Evolutionary conservation across 2,329 filamentous ascomycete species (phyloP), one percentile per base, ranked within the genome.

Genomic region (Botryotinia convoluta): DNA sequence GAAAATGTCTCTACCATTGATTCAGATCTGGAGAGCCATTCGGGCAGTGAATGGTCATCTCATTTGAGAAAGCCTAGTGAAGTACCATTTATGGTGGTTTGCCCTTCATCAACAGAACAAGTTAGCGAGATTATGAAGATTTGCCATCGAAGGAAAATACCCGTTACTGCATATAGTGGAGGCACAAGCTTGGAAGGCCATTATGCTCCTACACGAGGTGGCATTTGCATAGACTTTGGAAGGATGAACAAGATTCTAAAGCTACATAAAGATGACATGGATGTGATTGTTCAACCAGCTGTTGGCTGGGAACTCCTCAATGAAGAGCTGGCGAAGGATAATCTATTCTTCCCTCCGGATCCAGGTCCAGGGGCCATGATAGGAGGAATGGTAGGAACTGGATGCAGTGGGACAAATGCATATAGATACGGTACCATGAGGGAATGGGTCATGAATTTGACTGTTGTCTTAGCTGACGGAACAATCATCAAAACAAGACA

Each of bases 351-450:
- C 84, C 94, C 94, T 35, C 94, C 94, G 0, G 94, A 97, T 82
- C 94, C 94, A 29, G 95, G 94, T 71, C 94, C 95, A 70, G 94
- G 94, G 29, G 94, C 94, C 75, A 93, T 93, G 91, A 97, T 98
- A 78, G 94, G 94, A 73, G 94, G 94, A 72, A 94, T 94, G 92
- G 89, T 94, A 48, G 92, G 91, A 35, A 94, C 92, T 4, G 88
- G 88, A 51, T 89, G 87, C 84, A 89, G 86, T 79, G 94, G 94
- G 74, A 97, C 94, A 22, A 97, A 97, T 81, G 91, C 94, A 26
- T 97, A 97, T 84, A 88, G 94, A 73, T 97, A 97, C 82, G 95
- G 94, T 75, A 97, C 94, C 3, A 97, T 97, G 94, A 91, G 93
- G 75, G 94, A 97, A 81, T 97, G 94, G 94, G 95, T 97, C 20